These are phyloP conservation scores for Gastrodia elata DNA, from an alignment of 106 monocot species.

Conservation along the genomic window DNA sequence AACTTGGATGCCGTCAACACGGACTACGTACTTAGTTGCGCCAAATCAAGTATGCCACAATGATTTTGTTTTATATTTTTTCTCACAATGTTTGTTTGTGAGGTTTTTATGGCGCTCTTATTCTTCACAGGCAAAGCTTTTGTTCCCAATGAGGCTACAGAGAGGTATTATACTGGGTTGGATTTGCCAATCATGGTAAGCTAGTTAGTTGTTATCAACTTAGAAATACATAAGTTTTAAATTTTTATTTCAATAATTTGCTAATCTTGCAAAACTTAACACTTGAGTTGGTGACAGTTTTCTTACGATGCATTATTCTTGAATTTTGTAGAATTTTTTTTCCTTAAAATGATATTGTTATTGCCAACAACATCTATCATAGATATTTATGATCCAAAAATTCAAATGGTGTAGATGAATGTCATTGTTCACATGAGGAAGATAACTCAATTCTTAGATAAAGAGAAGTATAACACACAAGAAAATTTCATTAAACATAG, in stretches of 20 bases:
- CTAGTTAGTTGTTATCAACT: background rate
- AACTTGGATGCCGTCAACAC: slow-evolving; percentile 55
- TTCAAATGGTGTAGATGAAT: background rate
- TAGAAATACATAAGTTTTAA: background rate
- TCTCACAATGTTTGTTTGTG: background rate
- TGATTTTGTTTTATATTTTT: background rate
- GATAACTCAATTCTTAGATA: background rate
- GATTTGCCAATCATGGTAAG: slow-evolving; percentile 53
- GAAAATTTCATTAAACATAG: background rate
- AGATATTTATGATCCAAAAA: background rate
- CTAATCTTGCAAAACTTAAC: background rate
- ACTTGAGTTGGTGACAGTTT: background rate
- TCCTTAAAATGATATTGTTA: background rate
- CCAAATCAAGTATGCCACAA: slow-evolving; percentile 30
- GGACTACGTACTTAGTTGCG: slow-evolving; percentile 57
- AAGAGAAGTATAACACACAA: background rate
- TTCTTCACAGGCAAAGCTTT: slow-evolving; percentile 37
- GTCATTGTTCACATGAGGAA: background rate
- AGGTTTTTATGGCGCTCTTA: slow-evolving; percentile 1
- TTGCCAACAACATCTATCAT: background rate
- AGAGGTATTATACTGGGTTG: slow-evolving; percentile 32
- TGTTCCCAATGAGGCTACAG: slow-evolving; percentile 40
- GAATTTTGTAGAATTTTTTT: background rate
- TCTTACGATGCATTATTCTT: background rate
- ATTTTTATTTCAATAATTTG: background rate